These are phyloP conservation scores for Epichloe elymi DNA, from an alignment of 2,329 filamentous ascomycete genomes.

Conservation along the genomic window DNA sequence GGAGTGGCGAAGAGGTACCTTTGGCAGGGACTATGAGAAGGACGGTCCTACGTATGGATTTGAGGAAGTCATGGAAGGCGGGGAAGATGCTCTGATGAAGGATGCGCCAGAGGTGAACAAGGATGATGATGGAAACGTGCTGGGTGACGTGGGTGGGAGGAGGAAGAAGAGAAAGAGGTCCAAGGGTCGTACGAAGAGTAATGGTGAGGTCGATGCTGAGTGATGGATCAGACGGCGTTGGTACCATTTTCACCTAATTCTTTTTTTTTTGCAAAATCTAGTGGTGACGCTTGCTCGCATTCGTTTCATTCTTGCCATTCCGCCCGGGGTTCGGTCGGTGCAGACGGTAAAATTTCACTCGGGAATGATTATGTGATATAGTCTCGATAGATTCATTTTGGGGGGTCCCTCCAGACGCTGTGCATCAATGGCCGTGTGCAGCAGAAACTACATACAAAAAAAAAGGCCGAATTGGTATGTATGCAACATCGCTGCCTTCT, in stretches of 20 bases:
- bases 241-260: background rate
- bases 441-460: background rate
- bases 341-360: background rate
- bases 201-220: background rate
- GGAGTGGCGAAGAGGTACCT: conserved; percentile 64
- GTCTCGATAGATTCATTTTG: background rate
- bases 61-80: conserved; percentile 24
- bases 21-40: conserved; percentile 44
- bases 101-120: background rate
- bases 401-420: background rate
- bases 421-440: background rate
- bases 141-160: conserved; percentile 18
- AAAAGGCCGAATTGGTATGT: too few species aligned
- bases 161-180: conserved; percentile 42
- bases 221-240: background rate
- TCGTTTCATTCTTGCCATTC: too few species aligned
- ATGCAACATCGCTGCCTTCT: too few species aligned
- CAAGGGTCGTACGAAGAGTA: conserved; percentile 24
- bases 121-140: conserved; percentile 13
- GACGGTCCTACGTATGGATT: conserved; percentile 47
- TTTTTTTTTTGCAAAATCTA: too few species aligned
- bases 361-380: background rate
- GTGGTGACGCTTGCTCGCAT: too few species aligned
- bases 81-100: conserved; percentile 7
- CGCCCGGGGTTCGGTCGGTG: background rate